A percentile compares a stretch with the other conserved stretches of the same genome.
Evolutionary conservation across 2,329 filamentous ascomycete genomes (phyloP).

Genomic region (Elsinoe australis): DNA sequence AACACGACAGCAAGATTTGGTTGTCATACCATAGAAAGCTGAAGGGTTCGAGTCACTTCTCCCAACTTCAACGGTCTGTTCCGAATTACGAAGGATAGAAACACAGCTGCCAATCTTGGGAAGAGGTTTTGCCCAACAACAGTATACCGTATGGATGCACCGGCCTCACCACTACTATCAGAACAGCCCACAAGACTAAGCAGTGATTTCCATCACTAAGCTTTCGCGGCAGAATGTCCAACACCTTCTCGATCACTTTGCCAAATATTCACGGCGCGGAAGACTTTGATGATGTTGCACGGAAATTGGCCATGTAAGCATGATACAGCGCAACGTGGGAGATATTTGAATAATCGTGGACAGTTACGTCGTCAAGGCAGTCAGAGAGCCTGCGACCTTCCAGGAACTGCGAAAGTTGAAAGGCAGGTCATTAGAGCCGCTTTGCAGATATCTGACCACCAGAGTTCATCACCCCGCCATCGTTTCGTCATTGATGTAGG

Average conservation of each 20-base stretch:
- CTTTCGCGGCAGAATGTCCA: neutral
- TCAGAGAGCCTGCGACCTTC: constrained; percentile 60
- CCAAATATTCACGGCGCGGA: constrained; percentile 49
- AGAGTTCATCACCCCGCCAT: constrained; percentile 61
- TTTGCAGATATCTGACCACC: constrained; percentile 58
- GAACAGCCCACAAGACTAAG: neutral
- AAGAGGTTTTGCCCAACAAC: too few relatives aligned
- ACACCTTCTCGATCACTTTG: neutral
- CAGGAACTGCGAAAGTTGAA: constrained; percentile 64
- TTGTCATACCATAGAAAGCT: too few relatives aligned
- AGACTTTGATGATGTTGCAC: constrained; percentile 56
- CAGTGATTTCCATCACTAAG: neutral
- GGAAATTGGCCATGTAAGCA: constrained; percentile 58
- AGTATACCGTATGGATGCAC: too few relatives aligned
- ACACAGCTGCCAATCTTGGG: too few relatives aligned
- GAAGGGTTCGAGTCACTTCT: too few relatives aligned
- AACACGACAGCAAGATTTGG: too few relatives aligned
- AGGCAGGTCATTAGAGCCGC: constrained; percentile 47
- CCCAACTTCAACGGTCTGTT: too few relatives aligned
- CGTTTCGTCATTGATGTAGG: constrained; percentile 60
- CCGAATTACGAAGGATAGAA: too few relatives aligned
- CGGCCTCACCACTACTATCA: too few relatives aligned
- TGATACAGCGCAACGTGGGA: too few relatives aligned
- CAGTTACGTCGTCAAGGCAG: constrained; percentile 56
- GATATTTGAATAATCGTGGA: too few relatives aligned